Evolutionary conservation across 805 yeast genomes (phyloP).

Genomic region (Kregervanrija fluxuum): DNA sequence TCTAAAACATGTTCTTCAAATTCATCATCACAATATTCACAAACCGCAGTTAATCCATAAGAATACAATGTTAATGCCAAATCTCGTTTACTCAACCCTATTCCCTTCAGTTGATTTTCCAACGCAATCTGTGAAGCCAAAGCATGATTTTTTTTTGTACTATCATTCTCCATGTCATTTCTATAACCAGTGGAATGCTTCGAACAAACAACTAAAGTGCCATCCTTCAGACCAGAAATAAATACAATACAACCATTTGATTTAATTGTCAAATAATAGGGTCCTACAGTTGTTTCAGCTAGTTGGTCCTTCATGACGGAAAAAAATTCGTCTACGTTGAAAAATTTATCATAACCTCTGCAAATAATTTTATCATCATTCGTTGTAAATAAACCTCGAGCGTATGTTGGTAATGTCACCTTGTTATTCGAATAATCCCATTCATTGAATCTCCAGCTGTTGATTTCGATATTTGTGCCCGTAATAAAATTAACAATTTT

Average conservation of each 20-base stretch:
- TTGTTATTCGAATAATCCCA: conserved; percentile 70
- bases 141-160: conserved; percentile 56
- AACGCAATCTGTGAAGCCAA: conserved; percentile 58
- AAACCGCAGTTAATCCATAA: conserved; percentile 71
- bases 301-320: conserved; percentile 45
- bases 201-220: conserved; percentile 78
- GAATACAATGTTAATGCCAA: conserved; percentile 51
- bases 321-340: conserved; percentile 64
- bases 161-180: conserved; percentile 29
- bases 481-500: conserved; percentile 17
- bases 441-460: conserved; percentile 80
- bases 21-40: conserved; percentile 84
- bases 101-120: conserved; percentile 38
- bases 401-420: conserved; percentile 56
- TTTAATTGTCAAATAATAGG: conserved; percentile 73
- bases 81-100: conserved; percentile 34
- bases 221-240: conserved; percentile 68
- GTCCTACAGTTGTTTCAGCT: conserved; percentile 51
- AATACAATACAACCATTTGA: conserved; percentile 93
- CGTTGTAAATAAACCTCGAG: conserved; percentile 74
- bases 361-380: conserved; percentile 44
- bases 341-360: conserved; percentile 93
- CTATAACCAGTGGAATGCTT: conserved; percentile 75
- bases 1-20: conserved; percentile 92
- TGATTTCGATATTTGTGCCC: conserved; percentile 16